These are phyloP conservation scores for Phaeophleospora eucalypticola DNA, from an alignment of 2,329 filamentous ascomycete genomes.

Conservation along the genomic window DNA sequence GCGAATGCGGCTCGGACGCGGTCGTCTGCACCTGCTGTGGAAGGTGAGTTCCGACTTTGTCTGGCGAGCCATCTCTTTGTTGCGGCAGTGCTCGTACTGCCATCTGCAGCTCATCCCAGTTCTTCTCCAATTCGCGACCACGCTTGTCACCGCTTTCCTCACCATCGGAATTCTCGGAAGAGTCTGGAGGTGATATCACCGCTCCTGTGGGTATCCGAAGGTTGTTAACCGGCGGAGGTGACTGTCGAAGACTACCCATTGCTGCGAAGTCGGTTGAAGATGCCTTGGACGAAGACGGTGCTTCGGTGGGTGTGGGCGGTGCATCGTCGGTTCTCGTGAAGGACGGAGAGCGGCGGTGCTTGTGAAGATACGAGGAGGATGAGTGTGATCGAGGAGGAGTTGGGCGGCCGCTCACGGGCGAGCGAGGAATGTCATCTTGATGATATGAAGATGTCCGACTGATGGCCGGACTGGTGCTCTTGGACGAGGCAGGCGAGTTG, in stretches of 20 bases:
- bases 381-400: slow-evolving; percentile 54
- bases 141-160: slow-evolving; percentile 46
- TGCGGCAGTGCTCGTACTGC: slow-evolving; percentile 77
- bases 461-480: slow-evolving; percentile 47
- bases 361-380: slow-evolving; percentile 59
- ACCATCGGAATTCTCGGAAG: slow-evolving; percentile 73
- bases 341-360: slow-evolving; percentile 58
- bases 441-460: slow-evolving; percentile 50
- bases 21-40: slow-evolving; percentile 15
- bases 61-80: slow-evolving; percentile 57
- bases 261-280: slow-evolving; percentile 31
- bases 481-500: slow-evolving; percentile 56
- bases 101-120: slow-evolving; percentile 67
- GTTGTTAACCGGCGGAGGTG: slow-evolving; percentile 75
- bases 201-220: slow-evolving; percentile 75
- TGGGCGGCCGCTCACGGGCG: slow-evolving; percentile 39
- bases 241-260: slow-evolving; percentile 68
- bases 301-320: slow-evolving; percentile 30
- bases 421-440: slow-evolving; percentile 35
- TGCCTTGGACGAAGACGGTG: slow-evolving; percentile 10
- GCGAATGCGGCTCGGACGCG: slow-evolving; percentile 33
- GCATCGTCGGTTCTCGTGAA: slow-evolving; percentile 26
- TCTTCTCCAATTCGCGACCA: slow-evolving; percentile 40
- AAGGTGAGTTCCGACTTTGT: slow-evolving; percentile 27
- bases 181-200: slow-evolving; percentile 88